These are phyloP conservation scores for Gentiana macrophylla DNA, from an alignment of 257 asterid species.

Conservation along the genomic window DNA sequence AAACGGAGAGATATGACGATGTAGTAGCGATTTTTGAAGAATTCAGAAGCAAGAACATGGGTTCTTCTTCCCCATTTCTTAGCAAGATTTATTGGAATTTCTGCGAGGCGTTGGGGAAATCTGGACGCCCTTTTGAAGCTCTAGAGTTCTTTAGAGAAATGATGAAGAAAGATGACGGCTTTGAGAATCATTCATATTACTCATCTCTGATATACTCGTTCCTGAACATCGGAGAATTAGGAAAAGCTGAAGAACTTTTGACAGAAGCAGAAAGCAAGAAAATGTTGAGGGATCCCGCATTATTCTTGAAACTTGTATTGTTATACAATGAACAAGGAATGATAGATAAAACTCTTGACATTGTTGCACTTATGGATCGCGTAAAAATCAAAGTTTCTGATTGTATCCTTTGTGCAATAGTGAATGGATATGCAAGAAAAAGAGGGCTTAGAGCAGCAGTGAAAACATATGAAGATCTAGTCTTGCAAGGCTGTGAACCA, in stretches of 20 bases:
- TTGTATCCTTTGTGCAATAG: constrained; percentile 76
- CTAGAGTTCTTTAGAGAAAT: constrained; percentile 55
- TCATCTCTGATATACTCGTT: constrained; percentile 57
- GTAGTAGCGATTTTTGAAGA: constrained; percentile 38
- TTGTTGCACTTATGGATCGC: constrained; percentile 48
- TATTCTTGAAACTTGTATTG: constrained; percentile 64
- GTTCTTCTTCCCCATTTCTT: constrained; percentile 2
- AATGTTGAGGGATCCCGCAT: constrained; percentile 68
- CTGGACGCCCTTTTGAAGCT: constrained; percentile 48
- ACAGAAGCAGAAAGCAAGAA: constrained; percentile 64
- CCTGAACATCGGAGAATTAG: constrained; percentile 34
- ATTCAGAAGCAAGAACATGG: constrained; percentile 18
- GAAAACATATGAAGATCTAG: constrained; percentile 48
- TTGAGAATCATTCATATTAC: constrained; percentile 44
- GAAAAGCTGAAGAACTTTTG: constrained; percentile 56
- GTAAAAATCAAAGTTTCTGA: constrained; percentile 55
- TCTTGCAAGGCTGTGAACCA: constrained; percentile 43
- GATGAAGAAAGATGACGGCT: constrained; percentile 38
- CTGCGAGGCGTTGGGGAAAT: constrained; percentile 57
- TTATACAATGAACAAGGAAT: constrained; percentile 50
- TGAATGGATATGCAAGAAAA: constrained; percentile 60
- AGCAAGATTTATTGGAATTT: constrained; percentile 40
- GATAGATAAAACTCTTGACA: constrained; percentile 49
- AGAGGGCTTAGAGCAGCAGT: constrained; percentile 40
- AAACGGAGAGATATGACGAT: constrained; percentile 29